A percentile compares a stretch with the other conserved stretches of the same genome.
Conservation (phyloP, 345 rosid genomes). For the Jatropha curcas region DNA sequence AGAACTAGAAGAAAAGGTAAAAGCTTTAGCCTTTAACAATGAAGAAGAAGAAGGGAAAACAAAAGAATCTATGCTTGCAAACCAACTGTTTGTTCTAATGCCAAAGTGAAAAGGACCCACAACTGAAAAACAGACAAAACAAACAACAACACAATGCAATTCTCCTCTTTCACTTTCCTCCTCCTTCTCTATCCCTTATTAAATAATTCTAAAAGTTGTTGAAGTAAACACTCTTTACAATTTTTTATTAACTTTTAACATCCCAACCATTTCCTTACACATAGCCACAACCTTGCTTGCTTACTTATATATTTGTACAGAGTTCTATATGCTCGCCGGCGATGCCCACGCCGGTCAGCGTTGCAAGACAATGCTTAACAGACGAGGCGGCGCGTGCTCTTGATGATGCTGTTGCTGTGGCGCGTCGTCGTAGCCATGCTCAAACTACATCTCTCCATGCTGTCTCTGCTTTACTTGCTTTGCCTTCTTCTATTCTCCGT, state of each 20-base stretch:
- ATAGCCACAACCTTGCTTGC: no score
- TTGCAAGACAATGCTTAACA: constrained; percentile 64
- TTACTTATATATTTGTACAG: no score
- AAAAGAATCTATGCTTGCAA: constrained; percentile 47
- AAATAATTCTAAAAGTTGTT: constrained; percentile 29
- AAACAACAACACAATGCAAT: not conserved
- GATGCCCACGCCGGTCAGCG: constrained; percentile 68
- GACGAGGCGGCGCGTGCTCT: constrained; percentile 66
- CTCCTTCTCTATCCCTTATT: constrained; percentile 8
- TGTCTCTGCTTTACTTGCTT: constrained; percentile 54
- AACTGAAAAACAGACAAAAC: not conserved
- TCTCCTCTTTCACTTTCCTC: no score
- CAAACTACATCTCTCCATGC: constrained; percentile 77
- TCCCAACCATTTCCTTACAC: no score
- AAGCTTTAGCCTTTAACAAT: not conserved
- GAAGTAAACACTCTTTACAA: constrained; percentile 32
- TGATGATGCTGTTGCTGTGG: constrained; percentile 66
- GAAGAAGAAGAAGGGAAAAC: constrained; percentile 12
- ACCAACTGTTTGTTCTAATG: constrained; percentile 38
- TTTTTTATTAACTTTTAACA: constrained; percentile 13
- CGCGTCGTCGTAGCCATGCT: constrained; percentile 60
- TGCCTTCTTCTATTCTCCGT: constrained; percentile 56
- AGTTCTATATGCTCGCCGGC: constrained; percentile 24
- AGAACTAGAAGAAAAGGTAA: no score
- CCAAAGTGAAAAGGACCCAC: constrained; percentile 7